Base-by-base conservation (phyloP, 2,329 filamentous ascomycete species). In the Phoma sp. region DNA sequence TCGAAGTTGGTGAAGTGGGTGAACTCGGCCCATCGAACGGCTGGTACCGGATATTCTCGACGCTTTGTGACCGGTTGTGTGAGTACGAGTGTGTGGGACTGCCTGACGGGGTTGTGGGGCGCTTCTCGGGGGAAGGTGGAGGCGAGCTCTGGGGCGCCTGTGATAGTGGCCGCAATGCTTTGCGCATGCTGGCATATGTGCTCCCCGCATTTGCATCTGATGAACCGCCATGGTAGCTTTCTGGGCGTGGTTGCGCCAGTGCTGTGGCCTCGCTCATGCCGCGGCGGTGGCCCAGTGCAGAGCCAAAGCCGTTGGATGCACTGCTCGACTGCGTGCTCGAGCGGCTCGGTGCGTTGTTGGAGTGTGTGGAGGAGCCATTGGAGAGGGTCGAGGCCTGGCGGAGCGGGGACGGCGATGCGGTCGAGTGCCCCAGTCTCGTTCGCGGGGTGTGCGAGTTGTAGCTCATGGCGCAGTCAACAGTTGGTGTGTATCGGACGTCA, bases 251-350 rank as follows among this genome's bases (percentile, higher is more conserved):
- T 55, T 80, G 75, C 63, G 81, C 72, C 68, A 86, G 82, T 36
- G 81, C 80, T 55, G 82, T 82, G 52, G 84, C 84, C 79, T 95
- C 90, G 76, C 90, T 93, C 74, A 87, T 83, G 56, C 90, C 90
- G 72, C 91, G 86, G 74, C 87, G 89, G 69, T 93, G 91, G 42
- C 82, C 81, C 42, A 73, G 63, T 46, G 73, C 69, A 25, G 69
- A 72, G 25, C 59, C 59, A 50, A 85, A 84, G 38, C 80, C 80
- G 71, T 84, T 86, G 28, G 90, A 91, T n/a, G 83, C 83, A 59
- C 86, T 83, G 26, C 91, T 93, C 15, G 89, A 91, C 61, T 88
- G 80, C 40, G 89, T 89, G 73, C 88, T 91, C 32, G 86, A 85
- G 47, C 81, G 78, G 67, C 85, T 88, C 47, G 83, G 79, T 36